Percentiles rank a stretch among this genome's conserved stretches.
Conservation (phyloP, 805 yeast genomes). For the Ogataea degrootiae region DNA sequence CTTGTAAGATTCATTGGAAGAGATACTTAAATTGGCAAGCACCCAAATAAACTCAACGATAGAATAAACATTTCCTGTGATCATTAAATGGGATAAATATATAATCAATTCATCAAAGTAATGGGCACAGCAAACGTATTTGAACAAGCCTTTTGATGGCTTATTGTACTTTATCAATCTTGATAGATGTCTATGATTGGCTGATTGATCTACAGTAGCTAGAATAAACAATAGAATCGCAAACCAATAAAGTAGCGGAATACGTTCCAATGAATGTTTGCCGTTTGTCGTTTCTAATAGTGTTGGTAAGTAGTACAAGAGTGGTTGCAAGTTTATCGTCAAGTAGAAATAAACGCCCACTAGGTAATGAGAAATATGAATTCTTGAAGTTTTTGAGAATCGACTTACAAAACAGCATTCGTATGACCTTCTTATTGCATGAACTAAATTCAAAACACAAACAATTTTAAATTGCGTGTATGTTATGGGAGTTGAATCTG, state of each 20-base stretch:
- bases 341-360: slow-evolving; percentile 61
- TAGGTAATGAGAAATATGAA: slow-evolving; percentile 62
- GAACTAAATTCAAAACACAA: slow-evolving; percentile 33
- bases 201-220: slow-evolving; percentile 42
- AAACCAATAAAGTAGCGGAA: not conserved
- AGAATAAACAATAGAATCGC: slow-evolving; percentile 20
- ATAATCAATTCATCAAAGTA: slow-evolving; percentile 62
- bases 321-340: slow-evolving; percentile 36
- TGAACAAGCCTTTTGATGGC: slow-evolving; percentile 50
- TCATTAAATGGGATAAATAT: slow-evolving; percentile 34
- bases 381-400: slow-evolving; percentile 43
- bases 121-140: slow-evolving; percentile 57
- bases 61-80: slow-evolving; percentile 16
- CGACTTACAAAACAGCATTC: slow-evolving; percentile 51
- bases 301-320: slow-evolving; percentile 13
- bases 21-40: slow-evolving; percentile 44
- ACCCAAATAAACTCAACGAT: slow-evolving; percentile 34
- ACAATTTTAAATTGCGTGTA: slow-evolving; percentile 5
- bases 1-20: slow-evolving; percentile 47
- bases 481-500: slow-evolving; percentile 4
- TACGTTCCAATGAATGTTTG: slow-evolving; percentile 1
- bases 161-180: slow-evolving; percentile 47
- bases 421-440: slow-evolving; percentile 48
- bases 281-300: not conserved
- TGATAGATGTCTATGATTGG: slow-evolving; percentile 48